These are phyloP conservation scores for Spathaspora sp. DNA, from an alignment of 1,139 yeast species.

Conservation along the genomic window DNA sequence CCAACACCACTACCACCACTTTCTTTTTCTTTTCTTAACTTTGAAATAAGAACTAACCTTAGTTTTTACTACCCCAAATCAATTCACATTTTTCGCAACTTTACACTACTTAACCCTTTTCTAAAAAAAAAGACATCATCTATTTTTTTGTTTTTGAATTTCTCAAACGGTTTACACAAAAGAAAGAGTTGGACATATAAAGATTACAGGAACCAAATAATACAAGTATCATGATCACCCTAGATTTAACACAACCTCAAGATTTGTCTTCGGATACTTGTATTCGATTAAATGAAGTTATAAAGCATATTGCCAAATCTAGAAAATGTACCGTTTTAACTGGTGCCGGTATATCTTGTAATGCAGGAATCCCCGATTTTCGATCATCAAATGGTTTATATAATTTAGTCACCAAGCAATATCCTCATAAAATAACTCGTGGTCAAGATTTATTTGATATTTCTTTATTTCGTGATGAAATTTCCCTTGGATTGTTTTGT, in stretches of 20 bases:
- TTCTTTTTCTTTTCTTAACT: neutral
- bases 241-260: slow-evolving; percentile 24
- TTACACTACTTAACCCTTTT: neutral
- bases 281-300: slow-evolving; percentile 38
- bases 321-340: slow-evolving; percentile 65
- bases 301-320: slow-evolving; percentile 44
- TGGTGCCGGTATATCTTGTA: slow-evolving; percentile 95
- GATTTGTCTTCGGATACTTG: slow-evolving; percentile 10
- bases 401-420: slow-evolving; percentile 63
- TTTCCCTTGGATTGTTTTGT: slow-evolving; percentile 68
- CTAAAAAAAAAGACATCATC: neutral
- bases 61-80: neutral
- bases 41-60: neutral
- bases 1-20: no score
- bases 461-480: slow-evolving; percentile 68
- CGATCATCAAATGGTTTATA: slow-evolving; percentile 83
- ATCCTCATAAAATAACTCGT: slow-evolving; percentile 60
- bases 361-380: slow-evolving; percentile 96
- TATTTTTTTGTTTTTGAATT: neutral
- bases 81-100: neutral
- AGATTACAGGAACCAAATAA: neutral
- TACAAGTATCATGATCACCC: slow-evolving; percentile 29
- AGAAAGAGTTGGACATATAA: no score
- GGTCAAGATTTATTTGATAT: slow-evolving; percentile 93
- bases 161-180: neutral